Base-by-base conservation (phyloP, 768 basidiomycete genomes). In the Boletus tomentosulus region DNA sequence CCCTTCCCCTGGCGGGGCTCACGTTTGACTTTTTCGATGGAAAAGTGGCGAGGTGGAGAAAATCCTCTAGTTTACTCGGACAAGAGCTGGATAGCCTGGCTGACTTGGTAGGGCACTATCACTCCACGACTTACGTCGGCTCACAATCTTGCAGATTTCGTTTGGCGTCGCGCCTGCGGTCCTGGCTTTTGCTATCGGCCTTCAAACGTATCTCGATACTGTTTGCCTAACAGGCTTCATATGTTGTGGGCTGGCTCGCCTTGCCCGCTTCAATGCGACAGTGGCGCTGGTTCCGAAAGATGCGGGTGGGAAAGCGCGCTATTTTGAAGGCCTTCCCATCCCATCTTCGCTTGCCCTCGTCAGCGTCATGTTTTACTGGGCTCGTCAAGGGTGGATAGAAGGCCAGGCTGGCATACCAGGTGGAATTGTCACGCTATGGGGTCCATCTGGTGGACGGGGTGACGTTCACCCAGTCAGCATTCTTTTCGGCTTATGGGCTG, bases 1-100 rank as follows among this genome's bases (percentile, higher is more conserved):
- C 79, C 39, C 85, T 92, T 61, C 97, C 97, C 15, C 76, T 98
- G 46, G 90, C 90, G 22, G 97, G 97, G 33, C 86, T 98, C 64
- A 86, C 96, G 78, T 99, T 99, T 74, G 97, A 99, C 73, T 94
- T 96, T 63, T 74, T 98, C 48, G 97, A 99, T 67, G 97, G 97
- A 46, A 98, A 97, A 73, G 92, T 99, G 15, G 97, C 97, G 22
- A 78, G 97, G 61, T 98, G 95, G 97, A 85, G 92, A 72, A 95
- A 92, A 57, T 92, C 93, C 49, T 88, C 83, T 53, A 96, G 93
- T 61, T 86, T 99, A 84, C 78, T 99, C 35, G 97, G 97, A 3
- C 97, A 99, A 71, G 97, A 99, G 70, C 78, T 99, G 51, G 97
- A 99, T 75, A 93, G 91, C 71, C 76, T 99, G 56, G 97, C 97